Evolutionary conservation across 2,329 filamentous ascomycete species (phyloP).

Genomic region (Dryadomyces quercus-mongolicae): DNA sequence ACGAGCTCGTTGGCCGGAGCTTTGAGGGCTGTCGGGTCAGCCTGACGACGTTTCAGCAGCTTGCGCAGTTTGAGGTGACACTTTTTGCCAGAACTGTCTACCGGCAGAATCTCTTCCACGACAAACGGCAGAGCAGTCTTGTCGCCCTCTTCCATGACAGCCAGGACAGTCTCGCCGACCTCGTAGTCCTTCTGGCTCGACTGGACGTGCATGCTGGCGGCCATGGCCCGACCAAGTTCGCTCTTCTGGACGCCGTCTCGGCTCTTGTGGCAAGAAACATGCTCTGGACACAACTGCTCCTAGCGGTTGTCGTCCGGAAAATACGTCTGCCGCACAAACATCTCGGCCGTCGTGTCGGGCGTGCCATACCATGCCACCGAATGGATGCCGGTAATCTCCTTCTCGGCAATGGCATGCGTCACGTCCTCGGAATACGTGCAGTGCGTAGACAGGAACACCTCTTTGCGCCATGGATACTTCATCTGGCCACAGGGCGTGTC

Average conservation of each 20-base stretch:
- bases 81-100: too few species aligned
- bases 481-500: slow-evolving; percentile 60
- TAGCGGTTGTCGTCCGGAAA: slow-evolving; percentile 47
- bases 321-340: slow-evolving; percentile 64
- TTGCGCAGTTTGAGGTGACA: slow-evolving; percentile 39
- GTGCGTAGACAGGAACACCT: slow-evolving; percentile 66
- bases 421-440: slow-evolving; percentile 50
- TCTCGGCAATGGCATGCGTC: slow-evolving; percentile 30
- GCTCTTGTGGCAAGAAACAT: slow-evolving; percentile 37
- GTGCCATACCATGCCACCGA: slow-evolving; percentile 44
- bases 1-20: slow-evolving; percentile 46
- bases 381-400: slow-evolving; percentile 46
- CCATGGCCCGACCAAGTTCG: too few species aligned
- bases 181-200: not conserved
- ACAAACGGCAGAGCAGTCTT: not conserved
- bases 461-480: slow-evolving; percentile 57
- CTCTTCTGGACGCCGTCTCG: too few species aligned
- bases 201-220: too few species aligned
- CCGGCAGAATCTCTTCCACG: not conserved
- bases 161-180: not conserved
- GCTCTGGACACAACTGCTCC: slow-evolving; percentile 38
- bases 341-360: slow-evolving; percentile 33
- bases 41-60: slow-evolving; percentile 35
- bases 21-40: slow-evolving; percentile 19
- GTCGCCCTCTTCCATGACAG: not conserved